Evolutionary conservation across 108 stramenopile genomes (phyloP).

Genomic region (Skeletonema marinoi): DNA sequence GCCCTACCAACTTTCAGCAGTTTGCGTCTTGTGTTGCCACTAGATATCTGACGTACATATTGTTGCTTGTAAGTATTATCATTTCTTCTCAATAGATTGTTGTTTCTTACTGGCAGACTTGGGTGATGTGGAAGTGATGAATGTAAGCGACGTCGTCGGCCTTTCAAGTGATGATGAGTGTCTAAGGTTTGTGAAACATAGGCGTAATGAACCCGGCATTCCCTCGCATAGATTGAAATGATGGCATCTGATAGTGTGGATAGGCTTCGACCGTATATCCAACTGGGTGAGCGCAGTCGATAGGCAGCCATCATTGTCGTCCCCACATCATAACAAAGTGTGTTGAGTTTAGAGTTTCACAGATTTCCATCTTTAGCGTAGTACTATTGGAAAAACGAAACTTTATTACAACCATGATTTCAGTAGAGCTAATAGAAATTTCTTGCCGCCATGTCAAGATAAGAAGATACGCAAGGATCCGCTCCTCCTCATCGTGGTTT

Average conservation of each 20-base stretch:
- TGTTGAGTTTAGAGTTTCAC: too few species aligned
- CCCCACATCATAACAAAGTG: too few species aligned
- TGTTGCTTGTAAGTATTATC: not conserved
- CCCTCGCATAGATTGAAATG: not conserved
- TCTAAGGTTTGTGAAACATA: not conserved
- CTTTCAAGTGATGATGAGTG: not conserved
- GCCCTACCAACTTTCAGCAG: conserved; percentile 10
- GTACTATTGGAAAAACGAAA: too few species aligned
- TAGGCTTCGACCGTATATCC: not conserved
- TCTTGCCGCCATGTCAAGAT: too few species aligned
- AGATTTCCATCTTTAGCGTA: too few species aligned
- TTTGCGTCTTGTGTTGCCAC: not conserved
- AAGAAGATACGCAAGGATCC: too few species aligned
- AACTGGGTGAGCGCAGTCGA: not conserved
- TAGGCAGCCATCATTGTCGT: not conserved
- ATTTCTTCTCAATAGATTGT: not conserved
- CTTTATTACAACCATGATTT: too few species aligned
- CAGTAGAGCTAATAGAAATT: too few species aligned
- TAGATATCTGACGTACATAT: not conserved
- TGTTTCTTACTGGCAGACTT: not conserved
- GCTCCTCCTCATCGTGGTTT: too few species aligned
- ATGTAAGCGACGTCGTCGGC: not conserved
- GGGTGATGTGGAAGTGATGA: not conserved
- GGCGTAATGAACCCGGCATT: not conserved
- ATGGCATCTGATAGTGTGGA: not conserved